phyloP scores from a whole-genome alignment of 2,329 filamentous ascomycete species.

The Didymella glomerata region DNA sequence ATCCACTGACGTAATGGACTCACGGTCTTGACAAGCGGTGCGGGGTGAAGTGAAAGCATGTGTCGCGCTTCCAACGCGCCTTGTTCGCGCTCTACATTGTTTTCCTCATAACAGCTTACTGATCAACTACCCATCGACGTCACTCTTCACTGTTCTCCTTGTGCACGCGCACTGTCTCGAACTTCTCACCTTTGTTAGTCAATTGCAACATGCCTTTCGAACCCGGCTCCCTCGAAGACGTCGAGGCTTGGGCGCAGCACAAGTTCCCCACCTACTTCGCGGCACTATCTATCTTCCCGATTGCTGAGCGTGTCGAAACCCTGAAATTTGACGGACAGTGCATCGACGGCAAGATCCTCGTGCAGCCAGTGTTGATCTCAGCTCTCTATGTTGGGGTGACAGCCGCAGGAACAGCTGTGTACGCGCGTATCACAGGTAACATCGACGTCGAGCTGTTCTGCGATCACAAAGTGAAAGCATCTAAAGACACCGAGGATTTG shows the following conservation, averaged over 20 bases:
- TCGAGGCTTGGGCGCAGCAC: conserved; percentile 5
- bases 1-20: background rate
- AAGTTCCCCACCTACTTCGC: conserved; percentile 4
- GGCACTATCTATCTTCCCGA: background rate
- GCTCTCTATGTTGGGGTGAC: background rate
- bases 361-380: background rate
- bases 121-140: background rate
- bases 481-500: background rate
- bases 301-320: background rate
- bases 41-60: background rate
- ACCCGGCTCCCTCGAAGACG: conserved; percentile 7
- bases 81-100: background rate
- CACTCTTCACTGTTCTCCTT: background rate
- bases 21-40: background rate
- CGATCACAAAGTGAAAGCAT: background rate
- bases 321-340: background rate
- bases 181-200: too few relatives aligned
- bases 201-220: background rate
- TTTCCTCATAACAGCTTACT: background rate
- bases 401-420: background rate
- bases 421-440: background rate
- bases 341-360: background rate
- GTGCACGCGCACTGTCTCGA: background rate
- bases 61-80: background rate
- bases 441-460: conserved; percentile 6